Conservation (phyloP, 108 stramenopile species). For the Hondaea fermentalgiana region DNA sequence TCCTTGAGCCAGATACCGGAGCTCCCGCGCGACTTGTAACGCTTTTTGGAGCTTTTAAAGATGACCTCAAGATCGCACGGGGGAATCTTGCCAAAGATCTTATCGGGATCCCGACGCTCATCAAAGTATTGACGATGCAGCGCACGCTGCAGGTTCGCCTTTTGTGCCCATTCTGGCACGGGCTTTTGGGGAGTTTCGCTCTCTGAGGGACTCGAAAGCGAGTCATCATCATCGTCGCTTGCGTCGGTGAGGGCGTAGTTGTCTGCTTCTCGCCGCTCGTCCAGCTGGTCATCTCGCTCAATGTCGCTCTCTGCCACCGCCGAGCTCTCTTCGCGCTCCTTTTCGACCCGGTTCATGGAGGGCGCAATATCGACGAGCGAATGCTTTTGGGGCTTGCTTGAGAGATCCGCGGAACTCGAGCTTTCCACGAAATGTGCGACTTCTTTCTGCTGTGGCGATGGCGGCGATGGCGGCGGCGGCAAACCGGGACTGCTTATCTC, state of each 20-base stretch:
- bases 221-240: neutral
- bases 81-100: slow-evolving; percentile 6
- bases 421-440: too few relatives aligned
- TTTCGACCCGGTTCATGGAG: too few relatives aligned
- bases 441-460: too few relatives aligned
- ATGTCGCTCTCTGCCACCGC: neutral
- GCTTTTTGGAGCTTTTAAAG: neutral
- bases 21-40: neutral
- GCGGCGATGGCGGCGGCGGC: too few relatives aligned
- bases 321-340: too few relatives aligned
- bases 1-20: slow-evolving; percentile 14
- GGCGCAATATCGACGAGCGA: too few relatives aligned
- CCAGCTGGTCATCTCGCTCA: neutral
- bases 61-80: neutral
- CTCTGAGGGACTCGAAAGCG: neutral
- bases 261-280: neutral
- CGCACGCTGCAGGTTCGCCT: neutral
- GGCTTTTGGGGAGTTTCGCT: neutral
- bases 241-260: neutral
- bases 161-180: neutral
- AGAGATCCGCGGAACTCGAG: too few relatives aligned
- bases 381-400: too few relatives aligned
- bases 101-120: neutral
- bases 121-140: neutral
- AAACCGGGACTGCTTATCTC: too few relatives aligned